phyloP scores from a whole-genome alignment of 139 green algal genomes.

The Closterium sp. region DNA sequence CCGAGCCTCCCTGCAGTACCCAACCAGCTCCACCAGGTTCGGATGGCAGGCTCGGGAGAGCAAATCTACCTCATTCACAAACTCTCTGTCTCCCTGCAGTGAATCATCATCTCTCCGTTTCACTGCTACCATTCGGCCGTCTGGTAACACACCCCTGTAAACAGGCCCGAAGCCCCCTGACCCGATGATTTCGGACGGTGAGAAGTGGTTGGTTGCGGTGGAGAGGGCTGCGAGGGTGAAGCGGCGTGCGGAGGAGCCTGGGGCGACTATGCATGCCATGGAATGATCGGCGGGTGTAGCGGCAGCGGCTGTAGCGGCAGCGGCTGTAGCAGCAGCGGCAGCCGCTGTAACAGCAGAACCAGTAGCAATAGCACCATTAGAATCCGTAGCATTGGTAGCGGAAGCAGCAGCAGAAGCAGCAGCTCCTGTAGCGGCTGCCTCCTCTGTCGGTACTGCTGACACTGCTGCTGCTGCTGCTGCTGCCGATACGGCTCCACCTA shows the following conservation, averaged over 20 bases:
- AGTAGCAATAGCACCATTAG: no score
- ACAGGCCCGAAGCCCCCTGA: constrained; percentile 27
- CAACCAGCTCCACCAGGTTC: constrained; percentile 34
- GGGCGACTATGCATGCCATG: background rate
- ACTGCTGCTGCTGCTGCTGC: background rate
- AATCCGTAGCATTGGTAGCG: no score
- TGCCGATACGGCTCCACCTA: background rate
- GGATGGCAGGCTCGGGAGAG: constrained; percentile 22
- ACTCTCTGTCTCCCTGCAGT: constrained; percentile 35
- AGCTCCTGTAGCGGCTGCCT: no score
- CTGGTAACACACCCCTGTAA: background rate
- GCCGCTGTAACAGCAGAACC: background rate
- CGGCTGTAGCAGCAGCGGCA: background rate
- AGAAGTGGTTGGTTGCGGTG: constrained; percentile 17
- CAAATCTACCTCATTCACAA: constrained; percentile 36
- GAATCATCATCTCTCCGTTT: constrained; percentile 21
- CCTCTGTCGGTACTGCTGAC: background rate
- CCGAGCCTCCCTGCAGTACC: constrained; percentile 35
- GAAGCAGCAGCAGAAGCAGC: no score
- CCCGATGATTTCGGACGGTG: background rate
- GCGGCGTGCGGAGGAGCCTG: background rate
- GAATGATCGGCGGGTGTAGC: background rate
- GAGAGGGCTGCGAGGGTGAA: constrained; percentile 21
- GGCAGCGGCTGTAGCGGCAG: background rate
- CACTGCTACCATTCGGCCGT: constrained; percentile 18